phyloP scores from a whole-genome alignment of 805 yeast species.

The Suhomyces xylopsoci region DNA sequence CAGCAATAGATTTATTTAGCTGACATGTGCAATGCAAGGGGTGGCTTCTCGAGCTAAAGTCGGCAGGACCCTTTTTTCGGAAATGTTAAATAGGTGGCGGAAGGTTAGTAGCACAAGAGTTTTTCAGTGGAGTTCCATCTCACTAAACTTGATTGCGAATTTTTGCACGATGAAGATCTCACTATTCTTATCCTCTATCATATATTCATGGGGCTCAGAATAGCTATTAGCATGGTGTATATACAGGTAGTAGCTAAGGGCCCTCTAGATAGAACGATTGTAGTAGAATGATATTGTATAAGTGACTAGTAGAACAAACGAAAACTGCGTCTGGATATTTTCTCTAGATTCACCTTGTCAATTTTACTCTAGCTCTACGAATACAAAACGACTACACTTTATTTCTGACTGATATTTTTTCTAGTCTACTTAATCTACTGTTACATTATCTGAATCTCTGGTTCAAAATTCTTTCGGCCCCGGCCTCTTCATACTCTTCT shows the following conservation, averaged over 20 bases:
- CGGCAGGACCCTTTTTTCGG: neutral
- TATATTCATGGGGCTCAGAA: too few relatives aligned
- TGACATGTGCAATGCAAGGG: neutral
- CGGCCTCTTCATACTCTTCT: constrained; percentile 84
- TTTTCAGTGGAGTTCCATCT: neutral
- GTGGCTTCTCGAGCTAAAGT: neutral
- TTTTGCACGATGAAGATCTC: neutral
- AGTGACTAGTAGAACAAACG: neutral
- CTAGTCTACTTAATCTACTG: neutral
- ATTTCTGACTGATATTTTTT: neutral
- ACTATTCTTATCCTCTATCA: neutral
- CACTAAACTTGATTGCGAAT: neutral
- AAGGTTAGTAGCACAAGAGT: neutral
- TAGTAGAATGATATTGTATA: neutral
- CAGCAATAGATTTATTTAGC: neutral
- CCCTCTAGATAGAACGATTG: too few relatives aligned
- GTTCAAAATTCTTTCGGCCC: constrained; percentile 72
- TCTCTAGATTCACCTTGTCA: neutral
- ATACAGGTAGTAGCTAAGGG: neutral
- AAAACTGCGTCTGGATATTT: too few relatives aligned
- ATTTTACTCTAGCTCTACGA: too few relatives aligned
- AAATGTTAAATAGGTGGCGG: neutral
- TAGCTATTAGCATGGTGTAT: neutral
- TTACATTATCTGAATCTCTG: constrained; percentile 69
- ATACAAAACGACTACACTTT: too few relatives aligned